A percentile compares a stretch with the other conserved stretches of the same genome.
Conservation (phyloP, 2,329 filamentous ascomycete genomes). For the Dactylella cylindrospora region DNA sequence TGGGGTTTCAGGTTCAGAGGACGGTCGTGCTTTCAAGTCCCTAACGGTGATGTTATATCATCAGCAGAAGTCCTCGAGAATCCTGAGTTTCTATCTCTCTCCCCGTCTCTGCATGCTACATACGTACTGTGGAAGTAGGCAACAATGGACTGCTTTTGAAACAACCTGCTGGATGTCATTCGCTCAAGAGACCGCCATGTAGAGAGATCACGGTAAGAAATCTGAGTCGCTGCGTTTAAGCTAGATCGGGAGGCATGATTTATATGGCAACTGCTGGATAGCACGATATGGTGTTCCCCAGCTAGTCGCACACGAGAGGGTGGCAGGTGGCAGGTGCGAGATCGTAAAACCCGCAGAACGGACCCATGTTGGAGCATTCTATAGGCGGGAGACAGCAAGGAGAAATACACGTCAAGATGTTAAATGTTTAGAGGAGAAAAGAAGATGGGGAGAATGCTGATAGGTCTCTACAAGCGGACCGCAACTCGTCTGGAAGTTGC, state of each 20-base stretch:
- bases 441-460: too few species aligned
- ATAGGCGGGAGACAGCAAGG: not conserved
- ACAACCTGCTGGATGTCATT: not conserved
- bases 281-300: too few species aligned
- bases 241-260: too few species aligned
- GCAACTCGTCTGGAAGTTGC: too few species aligned
- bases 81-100: not conserved
- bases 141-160: not conserved
- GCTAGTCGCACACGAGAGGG: not conserved
- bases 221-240: too few species aligned
- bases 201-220: too few species aligned
- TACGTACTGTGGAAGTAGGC: conserved; percentile 41
- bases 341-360: conserved; percentile 16
- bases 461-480: too few species aligned
- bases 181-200: too few species aligned
- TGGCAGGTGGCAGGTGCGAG: not conserved
- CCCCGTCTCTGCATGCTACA: conserved; percentile 12
- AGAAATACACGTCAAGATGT: too few species aligned
- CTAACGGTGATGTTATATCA: not conserved
- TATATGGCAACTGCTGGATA: too few species aligned
- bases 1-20: not conserved
- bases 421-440: too few species aligned
- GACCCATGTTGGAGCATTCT: conserved; percentile 18
- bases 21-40: conserved; percentile 6
- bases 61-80: too few species aligned